A percentile compares a stretch with the other conserved stretches of the same genome.
Conservation (phyloP, 2,329 filamentous ascomycete genomes). For the Neurospora sp. region DNA sequence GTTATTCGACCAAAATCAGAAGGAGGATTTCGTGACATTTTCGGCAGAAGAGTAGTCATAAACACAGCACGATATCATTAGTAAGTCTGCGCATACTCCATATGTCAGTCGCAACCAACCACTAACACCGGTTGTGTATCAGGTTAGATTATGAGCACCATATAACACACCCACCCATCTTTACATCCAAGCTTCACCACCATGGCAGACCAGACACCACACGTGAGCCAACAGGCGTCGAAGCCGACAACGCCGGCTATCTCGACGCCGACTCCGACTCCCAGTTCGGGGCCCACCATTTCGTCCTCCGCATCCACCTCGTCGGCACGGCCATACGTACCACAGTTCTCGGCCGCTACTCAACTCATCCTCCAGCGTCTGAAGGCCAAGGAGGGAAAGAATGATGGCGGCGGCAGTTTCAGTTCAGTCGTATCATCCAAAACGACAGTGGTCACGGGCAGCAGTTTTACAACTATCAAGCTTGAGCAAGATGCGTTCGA, state of each 20-base stretch:
- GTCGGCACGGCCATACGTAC: slow-evolving; percentile 16
- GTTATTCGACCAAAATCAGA: neutral
- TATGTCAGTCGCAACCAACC: neutral
- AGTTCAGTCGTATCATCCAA: slow-evolving; percentile 26
- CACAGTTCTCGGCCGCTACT: slow-evolving; percentile 25
- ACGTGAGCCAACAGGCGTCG: neutral
- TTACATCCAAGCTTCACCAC: neutral
- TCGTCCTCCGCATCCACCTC: slow-evolving; percentile 1
- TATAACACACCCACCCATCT: neutral
- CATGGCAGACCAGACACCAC: neutral
- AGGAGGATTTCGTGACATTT: neutral
- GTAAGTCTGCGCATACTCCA: neutral
- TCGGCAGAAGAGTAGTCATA: neutral
- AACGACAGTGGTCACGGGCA: slow-evolving; percentile 15
- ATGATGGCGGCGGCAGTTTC: slow-evolving; percentile 15
- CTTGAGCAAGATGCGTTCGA: slow-evolving; percentile 20
- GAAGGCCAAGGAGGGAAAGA: slow-evolving; percentile 19
- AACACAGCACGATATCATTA: neutral
- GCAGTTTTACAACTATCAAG: slow-evolving; percentile 20
- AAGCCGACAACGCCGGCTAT: neutral
- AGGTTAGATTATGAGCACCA: neutral
- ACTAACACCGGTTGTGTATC: neutral
- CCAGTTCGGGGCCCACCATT: neutral
- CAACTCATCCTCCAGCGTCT: slow-evolving; percentile 31
- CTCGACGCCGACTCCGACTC: neutral